Base-by-base conservation (phyloP, 1,284 basidiomycete species). In the Psilocybe mexicana region DNA sequence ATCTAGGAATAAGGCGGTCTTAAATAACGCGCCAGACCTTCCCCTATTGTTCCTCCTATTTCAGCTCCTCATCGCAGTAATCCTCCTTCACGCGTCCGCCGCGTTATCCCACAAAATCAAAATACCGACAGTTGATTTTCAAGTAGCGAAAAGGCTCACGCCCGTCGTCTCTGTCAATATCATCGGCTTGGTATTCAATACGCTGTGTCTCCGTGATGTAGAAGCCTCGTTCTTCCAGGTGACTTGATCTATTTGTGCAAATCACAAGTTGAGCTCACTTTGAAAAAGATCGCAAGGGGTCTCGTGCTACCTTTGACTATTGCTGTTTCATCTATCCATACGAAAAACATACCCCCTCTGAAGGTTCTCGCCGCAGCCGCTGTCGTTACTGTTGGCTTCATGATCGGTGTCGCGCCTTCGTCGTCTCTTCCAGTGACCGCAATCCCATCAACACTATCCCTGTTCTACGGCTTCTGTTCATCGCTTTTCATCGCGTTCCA, bases 191-290 rank as follows among this genome's bases (percentile, higher is more conserved):
- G 81, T 88, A 8, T 91, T 91, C 78, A 91, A 92, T 65, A 90
- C 86, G 0, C 79, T 90, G 12, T 91, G 89, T 67, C 75, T 92
- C 54, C 79, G 88, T 43, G 85, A 83, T 57, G 88, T 92, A 35
- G 88, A 91, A 59, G 88, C 89, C 0, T 86, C 87, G 0, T 91
- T 88, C 72, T 91, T 90, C 72, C 88, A 90, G 78, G 86, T 85
- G 18, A 54, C 38, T 36, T 50, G 6, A 36, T 24, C 8, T 14
- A 25, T 11, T 24, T 38, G 23, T n/a, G n/a, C n/a, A 25, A 55
- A 26, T 64, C 14, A 61, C 54, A 54, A 43, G 26, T 51, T 30
- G 26, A 36, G 2, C 4, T 35, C n/a, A 52, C 28, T 35, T 6
- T 43, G 23, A 35, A 51, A n/a, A 65, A 91, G 87, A 89, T 93